Evolutionary conservation across 306 rosid genomes (phyloP), one percentile per base, ranked within the genome.

Genomic region (Datisca glomerata): DNA sequence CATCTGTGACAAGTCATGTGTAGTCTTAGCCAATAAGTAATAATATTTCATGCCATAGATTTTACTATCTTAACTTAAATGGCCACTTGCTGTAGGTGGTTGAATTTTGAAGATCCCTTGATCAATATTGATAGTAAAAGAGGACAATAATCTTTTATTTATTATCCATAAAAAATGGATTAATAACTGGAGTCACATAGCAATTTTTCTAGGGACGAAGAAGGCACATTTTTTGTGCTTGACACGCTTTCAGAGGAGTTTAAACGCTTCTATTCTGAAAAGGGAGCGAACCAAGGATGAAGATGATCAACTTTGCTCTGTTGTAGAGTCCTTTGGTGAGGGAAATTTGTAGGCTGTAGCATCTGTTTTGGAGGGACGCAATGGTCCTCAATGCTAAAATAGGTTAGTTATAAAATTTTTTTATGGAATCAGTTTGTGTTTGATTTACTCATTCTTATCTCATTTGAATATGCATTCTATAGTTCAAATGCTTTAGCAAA

Each of bases 331-430:
- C 41, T 65, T 51, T 66, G 97, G 97, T 17, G 70, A 53, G 56
- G 32, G 68, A 7, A 36, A 89, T 61, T 83, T 95, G 97, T 95
- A 89, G 59, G 52, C 71, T 47, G 81, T 89, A 8, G 97, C 97
- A 49, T 72, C 93, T 63, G 57, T 65, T 41, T 60, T 89, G 74
- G 94, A 80, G 42, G 78, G 95, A 61, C 70, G 93, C 45, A 54
- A 93, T 0, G 95, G 97, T 34, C n/a, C 89, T 54, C 97, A 89
- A 44, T 89, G 97, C 83, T 83, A 94, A 55, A 83, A 89, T 57
- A 89, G 97, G 95, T 89, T 51, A 24, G 86, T 74, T 63, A 41
- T 39, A 41, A 7, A 24, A n/a, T 24, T 18, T 31, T 39, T 12
- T 11, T 25, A 21, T 18, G 24, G 12, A 3, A 18, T 12, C 22